phyloP scores from a whole-genome alignment of 176 grass and related monocot genomes.

The Pontederia paniculata region DNA sequence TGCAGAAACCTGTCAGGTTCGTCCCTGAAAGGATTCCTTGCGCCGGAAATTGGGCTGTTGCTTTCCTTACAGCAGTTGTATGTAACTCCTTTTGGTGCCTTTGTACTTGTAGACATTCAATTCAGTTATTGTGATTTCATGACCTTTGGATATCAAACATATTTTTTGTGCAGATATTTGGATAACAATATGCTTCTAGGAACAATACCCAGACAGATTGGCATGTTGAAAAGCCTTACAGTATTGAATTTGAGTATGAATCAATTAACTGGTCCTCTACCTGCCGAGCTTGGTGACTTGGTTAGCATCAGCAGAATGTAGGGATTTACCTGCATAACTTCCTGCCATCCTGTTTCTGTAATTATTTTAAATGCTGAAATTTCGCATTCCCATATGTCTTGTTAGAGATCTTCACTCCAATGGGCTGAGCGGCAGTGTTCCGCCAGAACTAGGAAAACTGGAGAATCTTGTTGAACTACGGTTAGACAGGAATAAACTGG shows the following conservation, averaged over 20 bases:
- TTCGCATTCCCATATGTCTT: not conserved
- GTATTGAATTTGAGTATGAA: slow-evolving; percentile 78
- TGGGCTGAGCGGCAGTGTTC: slow-evolving; percentile 69
- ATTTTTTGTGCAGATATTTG: slow-evolving; percentile 41
- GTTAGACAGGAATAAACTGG: slow-evolving; percentile 75
- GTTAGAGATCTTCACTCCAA: slow-evolving; percentile 78
- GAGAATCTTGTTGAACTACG: slow-evolving; percentile 69
- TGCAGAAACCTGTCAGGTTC: slow-evolving; percentile 72
- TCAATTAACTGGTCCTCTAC: slow-evolving; percentile 68
- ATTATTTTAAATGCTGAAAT: slow-evolving; percentile 1
- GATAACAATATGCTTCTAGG: slow-evolving; percentile 75
- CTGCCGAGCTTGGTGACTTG: slow-evolving; percentile 43
- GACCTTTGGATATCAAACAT: not conserved
- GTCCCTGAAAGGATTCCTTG: slow-evolving; percentile 83
- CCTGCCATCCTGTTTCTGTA: too few species aligned
- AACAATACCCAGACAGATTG: slow-evolving; percentile 63
- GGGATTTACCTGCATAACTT: slow-evolving; percentile 1
- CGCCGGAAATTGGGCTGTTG: slow-evolving; percentile 45
- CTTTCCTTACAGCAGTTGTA: slow-evolving; percentile 82
- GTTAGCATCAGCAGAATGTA: slow-evolving; percentile 61
- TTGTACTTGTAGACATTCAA: not conserved
- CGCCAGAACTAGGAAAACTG: slow-evolving; percentile 51
- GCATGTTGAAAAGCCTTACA: slow-evolving; percentile 48
- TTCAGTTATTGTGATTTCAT: not conserved
- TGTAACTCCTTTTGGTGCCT: not conserved